Conservation (phyloP, 192 early-diverging fungal species). For the Entomortierella lignicola region DNA sequence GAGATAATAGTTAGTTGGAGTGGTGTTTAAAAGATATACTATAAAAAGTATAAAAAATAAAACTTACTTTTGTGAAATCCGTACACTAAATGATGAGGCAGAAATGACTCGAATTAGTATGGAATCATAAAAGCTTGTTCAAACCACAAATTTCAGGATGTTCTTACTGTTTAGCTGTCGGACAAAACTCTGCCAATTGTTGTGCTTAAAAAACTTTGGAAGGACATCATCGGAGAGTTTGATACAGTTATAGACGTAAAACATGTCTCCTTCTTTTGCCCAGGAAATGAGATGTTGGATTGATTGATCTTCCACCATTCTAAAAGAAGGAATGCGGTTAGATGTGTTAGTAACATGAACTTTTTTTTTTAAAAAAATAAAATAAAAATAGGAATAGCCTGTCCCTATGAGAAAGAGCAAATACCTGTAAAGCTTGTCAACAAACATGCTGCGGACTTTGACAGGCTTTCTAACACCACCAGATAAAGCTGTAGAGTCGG, state of each 20-base stretch:
- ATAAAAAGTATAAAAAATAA: no score
- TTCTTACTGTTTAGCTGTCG: conserved; percentile 83
- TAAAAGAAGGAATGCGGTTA: conserved; percentile 12
- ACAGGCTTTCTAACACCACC: conserved; percentile 9
- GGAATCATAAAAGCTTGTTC: no score
- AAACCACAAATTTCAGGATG: no score
- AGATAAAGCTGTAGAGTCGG: not conserved
- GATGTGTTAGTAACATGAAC: not conserved
- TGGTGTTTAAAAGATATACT: not conserved
- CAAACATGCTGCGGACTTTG: conserved; percentile 49
- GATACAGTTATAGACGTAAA: conserved; percentile 89
- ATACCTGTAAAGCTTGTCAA: conserved; percentile 38
- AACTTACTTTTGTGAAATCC: conserved; percentile 80
- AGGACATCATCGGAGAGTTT: conserved; percentile 83
- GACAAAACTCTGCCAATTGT: conserved; percentile 93
- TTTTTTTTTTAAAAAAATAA: not conserved
- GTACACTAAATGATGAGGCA: conserved; percentile 68
- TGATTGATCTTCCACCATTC: conserved; percentile 78
- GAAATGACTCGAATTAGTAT: no score
- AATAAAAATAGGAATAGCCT: not conserved
- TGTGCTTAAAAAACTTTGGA: conserved; percentile 92
- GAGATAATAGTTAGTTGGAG: no score
- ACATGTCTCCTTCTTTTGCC: conserved; percentile 85
- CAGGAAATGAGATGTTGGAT: conserved; percentile 76
- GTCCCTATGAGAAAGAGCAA: no score